Percentiles rank a stretch among this genome's conserved stretches.
These are phyloP conservation scores for Zangia roseola DNA, from an alignment of 768 basidiomycete species.

Conservation along the genomic window DNA sequence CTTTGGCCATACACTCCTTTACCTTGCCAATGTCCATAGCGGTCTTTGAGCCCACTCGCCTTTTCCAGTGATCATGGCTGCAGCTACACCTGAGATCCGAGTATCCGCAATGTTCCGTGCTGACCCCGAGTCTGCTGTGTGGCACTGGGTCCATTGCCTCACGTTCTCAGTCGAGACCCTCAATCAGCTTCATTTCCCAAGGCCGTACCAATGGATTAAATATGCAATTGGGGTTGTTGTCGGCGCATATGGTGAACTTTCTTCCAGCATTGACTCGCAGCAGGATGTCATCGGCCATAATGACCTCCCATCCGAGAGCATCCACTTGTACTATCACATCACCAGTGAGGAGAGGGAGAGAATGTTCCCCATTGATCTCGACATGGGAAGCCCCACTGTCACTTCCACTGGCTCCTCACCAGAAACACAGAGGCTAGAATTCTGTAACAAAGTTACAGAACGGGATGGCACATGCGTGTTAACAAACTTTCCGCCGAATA, in stretches of 20 bases:
- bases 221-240: conserved; percentile 6
- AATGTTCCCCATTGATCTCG: conserved; percentile 5
- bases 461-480: not conserved
- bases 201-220: conserved; percentile 6
- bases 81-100: no score
- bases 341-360: not conserved
- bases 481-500: not conserved
- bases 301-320: not conserved
- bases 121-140: no score
- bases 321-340: conserved; percentile 5
- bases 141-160: conserved; percentile 2
- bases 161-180: not conserved
- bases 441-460: no score
- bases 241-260: conserved; percentile 3
- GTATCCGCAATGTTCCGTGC: no score
- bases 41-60: no score
- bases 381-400: not conserved
- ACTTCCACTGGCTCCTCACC: not conserved
- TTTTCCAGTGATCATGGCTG: no score
- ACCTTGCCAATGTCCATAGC: no score
- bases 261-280: not conserved
- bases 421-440: no score
- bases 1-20: no score
- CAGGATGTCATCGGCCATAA: not conserved
- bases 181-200: not conserved